Conservation (phyloP, 805 yeast genomes). For the Schwanniomyces vanrijiae region DNA sequence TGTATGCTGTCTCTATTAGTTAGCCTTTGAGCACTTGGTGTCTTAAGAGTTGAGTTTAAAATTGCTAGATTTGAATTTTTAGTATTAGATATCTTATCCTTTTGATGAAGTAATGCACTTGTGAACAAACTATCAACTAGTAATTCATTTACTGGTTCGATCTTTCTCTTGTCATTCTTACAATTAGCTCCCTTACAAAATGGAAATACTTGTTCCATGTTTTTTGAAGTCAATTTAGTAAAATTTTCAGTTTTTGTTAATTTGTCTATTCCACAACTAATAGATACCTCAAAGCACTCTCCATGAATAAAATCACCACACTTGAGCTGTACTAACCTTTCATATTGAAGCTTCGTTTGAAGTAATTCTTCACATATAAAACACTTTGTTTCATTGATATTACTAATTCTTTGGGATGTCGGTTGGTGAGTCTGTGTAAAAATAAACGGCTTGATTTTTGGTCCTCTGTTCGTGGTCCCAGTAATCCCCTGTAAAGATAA, state of each 20-base stretch:
- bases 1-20: no score
- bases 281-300: conserved; percentile 47
- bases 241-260: neutral
- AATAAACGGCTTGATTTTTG: conserved; percentile 23
- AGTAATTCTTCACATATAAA: conserved; percentile 55
- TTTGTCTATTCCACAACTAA: conserved; percentile 7
- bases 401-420: conserved; percentile 5
- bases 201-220: conserved; percentile 6
- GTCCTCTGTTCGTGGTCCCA: conserved; percentile 14
- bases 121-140: conserved; percentile 6
- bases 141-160: conserved; percentile 8
- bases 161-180: neutral
- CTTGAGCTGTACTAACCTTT: conserved; percentile 44
- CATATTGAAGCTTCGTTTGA: conserved; percentile 43
- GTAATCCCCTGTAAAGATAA: conserved; percentile 6
- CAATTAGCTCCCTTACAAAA: conserved; percentile 8
- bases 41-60: conserved; percentile 7
- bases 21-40: neutral
- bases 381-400: conserved; percentile 23
- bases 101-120: conserved; percentile 5
- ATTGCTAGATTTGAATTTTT: conserved; percentile 5
- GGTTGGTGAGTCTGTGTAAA: conserved; percentile 17
- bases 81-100: conserved; percentile 1
- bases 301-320: conserved; percentile 63
- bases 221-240: neutral